Percentiles rank a stretch among this genome's conserved stretches.
Conservation (phyloP, 2,329 filamentous ascomycete genomes). For the Colletotrichum trifolii region DNA sequence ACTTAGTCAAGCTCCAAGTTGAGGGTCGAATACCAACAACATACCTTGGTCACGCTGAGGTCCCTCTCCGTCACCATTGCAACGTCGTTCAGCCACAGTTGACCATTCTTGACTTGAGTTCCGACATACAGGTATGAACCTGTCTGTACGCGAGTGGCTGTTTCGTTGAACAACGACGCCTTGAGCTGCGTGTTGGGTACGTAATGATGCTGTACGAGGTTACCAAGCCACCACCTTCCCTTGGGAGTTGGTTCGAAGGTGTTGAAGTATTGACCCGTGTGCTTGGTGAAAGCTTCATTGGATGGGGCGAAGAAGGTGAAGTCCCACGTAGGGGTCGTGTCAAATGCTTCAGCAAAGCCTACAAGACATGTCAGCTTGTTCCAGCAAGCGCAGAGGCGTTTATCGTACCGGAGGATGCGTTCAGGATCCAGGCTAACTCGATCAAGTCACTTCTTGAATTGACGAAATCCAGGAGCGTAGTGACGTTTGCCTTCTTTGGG, state of each 20-base stretch:
- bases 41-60: constrained; percentile 17
- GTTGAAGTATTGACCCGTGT: constrained; percentile 43
- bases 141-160: constrained; percentile 40
- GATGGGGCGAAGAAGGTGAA: constrained; percentile 47
- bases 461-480: constrained; percentile 18
- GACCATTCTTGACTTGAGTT: constrained; percentile 36
- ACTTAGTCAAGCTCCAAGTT: not conserved
- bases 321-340: constrained; percentile 41
- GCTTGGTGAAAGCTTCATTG: constrained; percentile 42
- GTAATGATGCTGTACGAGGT: constrained; percentile 42
- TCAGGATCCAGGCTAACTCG: constrained; percentile 5
- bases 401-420: constrained; percentile 25
- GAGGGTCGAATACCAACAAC: not conserved
- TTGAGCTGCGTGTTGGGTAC: constrained; percentile 40
- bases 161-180: constrained; percentile 38
- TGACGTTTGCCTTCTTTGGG: not conserved
- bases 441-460: constrained; percentile 15
- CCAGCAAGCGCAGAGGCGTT: not conserved
- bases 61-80: constrained; percentile 34
- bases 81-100: constrained; percentile 41
- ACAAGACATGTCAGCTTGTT: not conserved
- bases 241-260: constrained; percentile 42
- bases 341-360: constrained; percentile 45
- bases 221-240: constrained; percentile 44
- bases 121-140: constrained; percentile 42